Base-by-base conservation (phyloP, 345 rosid species). In the Dovyalis caffra region DNA sequence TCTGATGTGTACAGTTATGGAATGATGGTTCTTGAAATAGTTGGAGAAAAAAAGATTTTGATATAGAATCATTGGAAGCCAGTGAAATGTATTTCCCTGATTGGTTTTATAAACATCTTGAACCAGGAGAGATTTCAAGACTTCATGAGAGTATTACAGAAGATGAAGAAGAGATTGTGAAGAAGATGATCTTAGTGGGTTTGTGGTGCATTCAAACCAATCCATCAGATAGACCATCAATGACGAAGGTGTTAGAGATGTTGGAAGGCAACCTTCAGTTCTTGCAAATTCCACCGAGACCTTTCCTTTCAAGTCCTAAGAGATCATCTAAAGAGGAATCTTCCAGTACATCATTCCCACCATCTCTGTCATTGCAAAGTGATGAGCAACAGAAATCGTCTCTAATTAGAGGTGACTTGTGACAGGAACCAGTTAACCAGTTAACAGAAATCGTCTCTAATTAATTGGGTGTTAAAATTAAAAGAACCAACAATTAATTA, bases 181-280 rank as follows among this genome's bases (percentile, higher is more conserved):
- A 49, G 67, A 78, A 76, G 71, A 77, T 85, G 86, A 66, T 78
- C 1, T 43, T 81, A 2, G 82, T 87, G 67, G 81, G 84, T 10
- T 53, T 87, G 23, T 85, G 88, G 88, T 83, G 90, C 78, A 81
- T 85, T 56, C 88, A 85, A 47, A 82, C 82, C 20, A 82, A 72
- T 78, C 88, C 90, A 33, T 68, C 63, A 2, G 85, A 83, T 32
- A 83, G 88, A 67, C 88, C 90, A 43, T 68, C 88, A 23, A 87
- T 85, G 77, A 82, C 8, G 23, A 69, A 68, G 29, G 80, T 65
- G 2, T 7, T 70, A 31, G 70, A 74, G 72, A 73, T 73, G 78
- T 1, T 77, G 47, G 84, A 77, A 73, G 70, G 75, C 6, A 12
- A 73, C 26, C 35, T 74, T 25, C 58, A 74, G 7, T 43, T 20